Evolutionary conservation across 495 filamentous ascomycete species (phyloP).

Genomic region (Trichocladium antarcticum): DNA sequence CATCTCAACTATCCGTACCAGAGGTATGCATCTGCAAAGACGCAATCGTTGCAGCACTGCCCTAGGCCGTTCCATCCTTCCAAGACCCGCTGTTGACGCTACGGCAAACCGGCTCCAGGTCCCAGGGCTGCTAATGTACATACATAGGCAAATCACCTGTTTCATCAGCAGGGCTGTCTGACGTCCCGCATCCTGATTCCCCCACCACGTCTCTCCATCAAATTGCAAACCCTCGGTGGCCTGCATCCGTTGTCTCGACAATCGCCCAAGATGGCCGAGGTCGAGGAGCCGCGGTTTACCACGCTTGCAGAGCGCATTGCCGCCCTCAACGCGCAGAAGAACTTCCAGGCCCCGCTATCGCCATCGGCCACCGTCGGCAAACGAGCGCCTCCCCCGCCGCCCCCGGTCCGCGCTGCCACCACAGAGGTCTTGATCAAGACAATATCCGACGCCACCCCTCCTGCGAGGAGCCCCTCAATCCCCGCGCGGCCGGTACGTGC

Average conservation of each 20-base stretch:
- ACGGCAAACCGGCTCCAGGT: too few relatives aligned
- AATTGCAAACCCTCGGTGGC: too few relatives aligned
- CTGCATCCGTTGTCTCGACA: background rate
- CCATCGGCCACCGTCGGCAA: conserved; percentile 27
- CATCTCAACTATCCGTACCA: too few relatives aligned
- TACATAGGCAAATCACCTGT: too few relatives aligned
- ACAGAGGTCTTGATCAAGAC: conserved; percentile 15
- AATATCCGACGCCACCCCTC: conserved; percentile 14
- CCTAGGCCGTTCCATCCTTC: too few relatives aligned
- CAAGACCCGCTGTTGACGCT: too few relatives aligned
- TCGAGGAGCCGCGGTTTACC: conserved; percentile 44
- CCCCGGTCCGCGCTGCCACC: conserved; percentile 21
- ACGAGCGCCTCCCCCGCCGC: conserved; percentile 41
- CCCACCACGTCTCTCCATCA: too few relatives aligned
- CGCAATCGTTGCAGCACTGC: too few relatives aligned
- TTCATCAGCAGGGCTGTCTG: too few relatives aligned
- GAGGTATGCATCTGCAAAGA: too few relatives aligned
- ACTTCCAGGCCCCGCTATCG: conserved; percentile 34
- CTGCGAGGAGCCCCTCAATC: conserved; percentile 26
- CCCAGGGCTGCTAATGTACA: too few relatives aligned
- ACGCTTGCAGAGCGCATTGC: conserved; percentile 46
- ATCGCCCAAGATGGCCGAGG: conserved; percentile 36
- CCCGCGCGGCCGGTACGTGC: conserved; percentile 28
- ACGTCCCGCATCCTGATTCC: too few relatives aligned
- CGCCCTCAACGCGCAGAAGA: conserved; percentile 43